Conservation (phyloP, 2,329 filamentous ascomycete species). For the Colletotrichum magnum region DNA sequence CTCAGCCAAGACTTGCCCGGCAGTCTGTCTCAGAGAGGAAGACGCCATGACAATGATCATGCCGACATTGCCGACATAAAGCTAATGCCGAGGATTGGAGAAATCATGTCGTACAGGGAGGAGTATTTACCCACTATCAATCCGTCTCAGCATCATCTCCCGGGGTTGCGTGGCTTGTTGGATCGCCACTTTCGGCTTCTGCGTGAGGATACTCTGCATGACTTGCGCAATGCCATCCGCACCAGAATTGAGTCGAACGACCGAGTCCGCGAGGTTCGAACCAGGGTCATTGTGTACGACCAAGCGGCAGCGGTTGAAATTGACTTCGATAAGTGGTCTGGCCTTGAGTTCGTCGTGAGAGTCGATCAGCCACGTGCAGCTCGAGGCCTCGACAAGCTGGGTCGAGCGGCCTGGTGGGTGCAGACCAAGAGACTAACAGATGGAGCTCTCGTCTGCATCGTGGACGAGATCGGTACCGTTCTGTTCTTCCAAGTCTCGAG, state of each 20-base stretch:
- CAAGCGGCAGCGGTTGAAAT: conserved; percentile 45
- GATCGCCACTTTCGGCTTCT: conserved; percentile 70
- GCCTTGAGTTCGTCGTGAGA: conserved; percentile 59
- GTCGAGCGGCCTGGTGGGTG: conserved; percentile 65
- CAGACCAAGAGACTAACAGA: conserved; percentile 62
- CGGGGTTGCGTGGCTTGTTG: conserved; percentile 62
- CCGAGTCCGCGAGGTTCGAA: conserved; percentile 49
- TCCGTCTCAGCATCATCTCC: conserved; percentile 49
- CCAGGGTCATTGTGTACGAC: conserved; percentile 19
- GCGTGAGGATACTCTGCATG: conserved; percentile 68
- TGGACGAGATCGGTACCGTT: conserved; percentile 54
- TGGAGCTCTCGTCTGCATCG: conserved; percentile 65
- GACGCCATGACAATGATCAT: conserved; percentile 66
- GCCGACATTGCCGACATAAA: conserved; percentile 60
- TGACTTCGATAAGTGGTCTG: conserved; percentile 53
- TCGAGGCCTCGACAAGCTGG: conserved; percentile 39
- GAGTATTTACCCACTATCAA: conserved; percentile 62
- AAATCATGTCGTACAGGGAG: conserved; percentile 57
- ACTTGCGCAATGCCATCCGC: conserved; percentile 62
- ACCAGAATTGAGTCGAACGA: conserved; percentile 42
- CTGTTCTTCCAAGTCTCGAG: conserved; percentile 59
- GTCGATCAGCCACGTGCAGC: conserved; percentile 60
- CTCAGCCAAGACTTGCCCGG: conserved; percentile 52
- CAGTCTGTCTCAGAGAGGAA: conserved; percentile 47
- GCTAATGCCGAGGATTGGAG: conserved; percentile 63